These are phyloP conservation scores for Mucor irregularis DNA, from an alignment of 371 early-diverging fungal genomes.

Conservation along the genomic window DNA sequence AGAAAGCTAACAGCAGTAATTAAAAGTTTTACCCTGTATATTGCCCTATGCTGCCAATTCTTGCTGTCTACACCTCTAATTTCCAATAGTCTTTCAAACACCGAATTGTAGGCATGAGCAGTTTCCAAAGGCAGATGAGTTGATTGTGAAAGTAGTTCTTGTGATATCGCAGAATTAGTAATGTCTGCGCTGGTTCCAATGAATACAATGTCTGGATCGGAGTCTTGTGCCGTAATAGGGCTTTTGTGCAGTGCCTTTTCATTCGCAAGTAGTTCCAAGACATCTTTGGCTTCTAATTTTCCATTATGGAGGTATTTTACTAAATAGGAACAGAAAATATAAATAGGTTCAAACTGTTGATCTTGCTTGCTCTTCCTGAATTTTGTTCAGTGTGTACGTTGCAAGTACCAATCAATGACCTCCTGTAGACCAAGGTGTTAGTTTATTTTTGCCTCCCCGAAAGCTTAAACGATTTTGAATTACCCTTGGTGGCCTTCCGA, in stretches of 20 bases:
- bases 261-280: neutral
- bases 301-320: slow-evolving; percentile 51
- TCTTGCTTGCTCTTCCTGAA: slow-evolving; percentile 52
- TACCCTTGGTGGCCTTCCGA: slow-evolving; percentile 48
- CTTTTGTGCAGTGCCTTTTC: slow-evolving; percentile 6
- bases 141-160: neutral
- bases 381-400: slow-evolving; percentile 46
- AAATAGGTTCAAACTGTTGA: slow-evolving; percentile 57
- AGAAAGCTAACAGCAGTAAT: neutral
- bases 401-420: slow-evolving; percentile 45
- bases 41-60: slow-evolving; percentile 67
- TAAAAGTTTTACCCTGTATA: slow-evolving; percentile 54
- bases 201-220: neutral
- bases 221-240: neutral
- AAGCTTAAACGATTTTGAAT: neutral
- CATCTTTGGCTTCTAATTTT: slow-evolving; percentile 42
- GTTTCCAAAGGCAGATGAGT: slow-evolving; percentile 14
- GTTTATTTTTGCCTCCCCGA: slow-evolving; percentile 1
- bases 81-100: slow-evolving; percentile 48
- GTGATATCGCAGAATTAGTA: neutral
- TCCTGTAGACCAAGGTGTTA: slow-evolving; percentile 22
- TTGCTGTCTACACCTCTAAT: slow-evolving; percentile 59
- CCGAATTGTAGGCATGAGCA: slow-evolving; percentile 40
- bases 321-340: slow-evolving; percentile 57
- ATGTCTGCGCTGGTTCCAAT: no score